Base-by-base conservation (phyloP, 192 early-diverging fungal genomes). In the Mortierella alpina region DNA sequence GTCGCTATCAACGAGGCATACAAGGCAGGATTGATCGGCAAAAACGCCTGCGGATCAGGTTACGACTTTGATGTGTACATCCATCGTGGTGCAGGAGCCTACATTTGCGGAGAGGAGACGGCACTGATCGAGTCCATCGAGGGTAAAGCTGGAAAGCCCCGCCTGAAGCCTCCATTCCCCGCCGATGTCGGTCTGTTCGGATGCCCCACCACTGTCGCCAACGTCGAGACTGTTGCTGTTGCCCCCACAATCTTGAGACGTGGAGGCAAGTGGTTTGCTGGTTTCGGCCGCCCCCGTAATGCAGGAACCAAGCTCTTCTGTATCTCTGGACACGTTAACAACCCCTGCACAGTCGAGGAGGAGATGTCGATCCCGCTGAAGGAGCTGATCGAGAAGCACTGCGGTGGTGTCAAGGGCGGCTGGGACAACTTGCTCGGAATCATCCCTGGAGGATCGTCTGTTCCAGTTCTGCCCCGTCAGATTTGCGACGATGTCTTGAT, bases 151-250 rank as follows among this genome's bases (percentile, higher is more conserved):
- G 97, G 97, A 17, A 99, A 99, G 89, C 97, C 97, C 17, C 91
- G 97, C 68, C 78, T 99, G 75, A 99, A 99, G 93, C 97, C 97
- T 48, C 97, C 97, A 60, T 99, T 99, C 91, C 97, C 97, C 42
- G 97, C 97, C 69, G 96, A 99, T 81, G 94, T 96, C 12, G 97
- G 97, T 68, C 89, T 99, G 49, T 99, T 99, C 71, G 97, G 97
- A 41, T 99, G 97, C 87, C 97, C 97, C 23, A 98, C 97, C 15
- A 99, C 97, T n/a, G 97, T 99, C n/a, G 92, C 96, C 44, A 99
- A 99, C 75, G 97, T 99, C 44, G 97, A 99, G 84, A 99, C 97
- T 59, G 94, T 99, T n/a, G 95, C 97, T 20, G 97, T 96, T 11
- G 96, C 97, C 31, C 97, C 97, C 20, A 97, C 96, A 31, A 99